Base-by-base conservation (phyloP, 495 filamentous ascomycete species). In the Hypoxylon cercidicola region DNA sequence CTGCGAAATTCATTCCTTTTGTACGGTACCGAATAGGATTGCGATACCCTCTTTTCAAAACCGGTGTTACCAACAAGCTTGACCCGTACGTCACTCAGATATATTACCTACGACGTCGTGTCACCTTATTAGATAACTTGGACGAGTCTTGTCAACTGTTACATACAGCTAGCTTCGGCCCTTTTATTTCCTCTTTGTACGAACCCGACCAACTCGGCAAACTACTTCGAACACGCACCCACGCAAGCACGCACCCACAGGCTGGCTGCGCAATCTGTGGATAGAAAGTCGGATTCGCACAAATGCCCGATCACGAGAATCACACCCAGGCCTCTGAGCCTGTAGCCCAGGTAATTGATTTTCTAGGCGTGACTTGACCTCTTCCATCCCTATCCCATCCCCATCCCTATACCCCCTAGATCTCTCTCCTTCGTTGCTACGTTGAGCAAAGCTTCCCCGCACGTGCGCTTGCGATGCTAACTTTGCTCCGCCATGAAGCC, bases 291-390 rank as follows among this genome's bases (percentile, higher is more conserved):
- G 66, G 47, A 63, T 56, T 59, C 68, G 47, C 50, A 66, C 61
- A 62, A 61, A 74, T 74, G 72, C 68, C 72, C 69, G 72, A 74
- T 39, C 70, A 74, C 66, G 66, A 60, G 66, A 70, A 65, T 48
- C 21, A 49, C 37, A 39, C 57, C 50, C 69, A 72, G 69, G 67
- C 66, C 51, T 57, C 72, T 55, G 72, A 72, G 69, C 58, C 64
- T 47, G 54, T 62, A 34, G 51, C 55, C 54, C 72, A 68, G 40
- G 72, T 74, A 72, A 61, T 68, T 47, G 25, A 46, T 52, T 54
- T 28, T 49, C 34, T 55, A 47, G n/a, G 51, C 54, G 16, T 39
- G 21, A 12, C 16, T 43, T 41, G 41, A 16, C 39, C 28, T 32
- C 49, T 16, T 45, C 7, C 7, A 49, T 30, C 46, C 46, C 16